These are phyloP conservation scores for Pyricularia grisea DNA, from an alignment of 2,329 filamentous ascomycete genomes.

Conservation along the genomic window DNA sequence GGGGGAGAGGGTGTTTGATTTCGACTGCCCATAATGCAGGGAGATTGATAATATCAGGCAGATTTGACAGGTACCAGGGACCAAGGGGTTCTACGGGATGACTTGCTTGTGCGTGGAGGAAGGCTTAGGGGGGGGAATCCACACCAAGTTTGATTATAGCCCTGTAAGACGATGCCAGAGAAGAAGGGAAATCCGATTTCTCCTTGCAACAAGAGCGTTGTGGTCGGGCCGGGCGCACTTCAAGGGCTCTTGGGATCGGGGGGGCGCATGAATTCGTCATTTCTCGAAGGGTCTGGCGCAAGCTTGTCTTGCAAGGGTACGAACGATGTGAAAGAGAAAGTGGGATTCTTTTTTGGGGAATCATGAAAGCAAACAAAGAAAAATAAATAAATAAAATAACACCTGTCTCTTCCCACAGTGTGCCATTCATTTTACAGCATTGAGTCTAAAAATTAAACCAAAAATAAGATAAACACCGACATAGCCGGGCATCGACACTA, in stretches of 20 bases:
- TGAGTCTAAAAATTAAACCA: neutral
- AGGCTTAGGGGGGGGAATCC: neutral
- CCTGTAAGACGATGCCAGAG: neutral
- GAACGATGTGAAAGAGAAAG: neutral
- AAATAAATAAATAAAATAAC: neutral
- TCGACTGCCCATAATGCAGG: neutral
- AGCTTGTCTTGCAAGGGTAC: neutral
- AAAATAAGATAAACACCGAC: neutral
- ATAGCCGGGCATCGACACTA: neutral
- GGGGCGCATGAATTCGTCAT: slow-evolving; percentile 3
- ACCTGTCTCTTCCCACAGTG: neutral
- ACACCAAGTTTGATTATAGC: neutral
- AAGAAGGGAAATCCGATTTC: neutral
- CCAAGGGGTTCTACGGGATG: neutral
- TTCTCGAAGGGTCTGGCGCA: neutral
- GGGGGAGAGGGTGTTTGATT: neutral
- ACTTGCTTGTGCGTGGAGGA: neutral
- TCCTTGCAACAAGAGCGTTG: neutral
- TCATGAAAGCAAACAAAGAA: no score
- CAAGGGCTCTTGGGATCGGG: no score
- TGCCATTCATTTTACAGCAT: neutral
- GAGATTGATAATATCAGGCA: neutral
- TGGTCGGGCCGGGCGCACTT: neutral
- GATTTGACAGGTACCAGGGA: neutral
- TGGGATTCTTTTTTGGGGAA: neutral